Evolutionary conservation across 352 stramenopile species (phyloP).

Genomic region (Phytophthora pistaciae): DNA sequence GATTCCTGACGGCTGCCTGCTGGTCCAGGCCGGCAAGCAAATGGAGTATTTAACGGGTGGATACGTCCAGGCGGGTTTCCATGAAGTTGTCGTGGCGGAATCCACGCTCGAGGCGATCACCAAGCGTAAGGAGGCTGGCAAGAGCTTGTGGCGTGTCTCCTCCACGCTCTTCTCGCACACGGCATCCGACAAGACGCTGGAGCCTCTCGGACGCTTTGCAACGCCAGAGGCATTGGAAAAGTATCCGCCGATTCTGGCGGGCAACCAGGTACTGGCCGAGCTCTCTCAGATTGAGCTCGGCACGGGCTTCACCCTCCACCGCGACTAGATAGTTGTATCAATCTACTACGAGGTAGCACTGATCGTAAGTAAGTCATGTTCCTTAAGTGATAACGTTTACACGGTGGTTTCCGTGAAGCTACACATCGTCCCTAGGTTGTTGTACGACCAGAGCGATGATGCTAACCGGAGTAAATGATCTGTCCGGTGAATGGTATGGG

Average conservation of each 20-base stretch:
- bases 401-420: not conserved
- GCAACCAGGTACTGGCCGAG: slow-evolving; percentile 90
- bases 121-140: slow-evolving; percentile 67
- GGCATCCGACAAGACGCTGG: slow-evolving; percentile 86
- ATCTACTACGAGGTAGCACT: not conserved
- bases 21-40: slow-evolving; percentile 93
- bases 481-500: not conserved
- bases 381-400: not conserved
- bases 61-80: slow-evolving; percentile 93
- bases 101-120: slow-evolving; percentile 80
- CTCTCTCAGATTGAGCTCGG: slow-evolving; percentile 89
- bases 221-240: slow-evolving; percentile 65
- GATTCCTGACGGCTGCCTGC: slow-evolving; percentile 91
- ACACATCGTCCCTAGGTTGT: not conserved
- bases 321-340: slow-evolving; percentile 43
- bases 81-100: slow-evolving; percentile 91
- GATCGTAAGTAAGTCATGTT: not conserved
- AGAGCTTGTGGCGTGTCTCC: slow-evolving; percentile 92
- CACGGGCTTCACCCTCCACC: slow-evolving; percentile 77
- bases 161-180: slow-evolving; percentile 94
- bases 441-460: not conserved
- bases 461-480: slow-evolving; percentile 25
- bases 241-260: slow-evolving; percentile 88
- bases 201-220: slow-evolving; percentile 86
- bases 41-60: slow-evolving; percentile 94